Base-by-base conservation (phyloP, 257 asterid genomes). In the Nicotiana tabacum region DNA sequence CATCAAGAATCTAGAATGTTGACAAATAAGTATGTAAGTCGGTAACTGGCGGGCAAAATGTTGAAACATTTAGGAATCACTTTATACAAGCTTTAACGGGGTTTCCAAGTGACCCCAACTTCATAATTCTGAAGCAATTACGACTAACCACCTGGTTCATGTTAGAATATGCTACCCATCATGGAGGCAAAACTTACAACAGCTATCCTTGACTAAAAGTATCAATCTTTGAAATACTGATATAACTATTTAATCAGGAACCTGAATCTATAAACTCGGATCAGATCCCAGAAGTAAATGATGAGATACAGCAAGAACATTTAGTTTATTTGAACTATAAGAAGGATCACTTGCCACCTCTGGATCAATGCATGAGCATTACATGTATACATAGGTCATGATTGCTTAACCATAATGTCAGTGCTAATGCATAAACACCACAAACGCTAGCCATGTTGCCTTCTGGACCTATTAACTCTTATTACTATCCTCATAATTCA, bases 1-100 rank as follows among this genome's bases (percentile, higher is more conserved):
- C 85, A 58, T 94, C 95, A 17, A 89, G 76, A 83, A 86, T 85
- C 99, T 96, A 85, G 13, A 76, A 83, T 4, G 66, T 56, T 53
- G 80, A 35, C 51, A 16, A 76, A 58, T 11, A 58, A 58, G 27
- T 18, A 51, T 29, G 43, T 4, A 76, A 76, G 80, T 76, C 17
- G 13, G 64, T 51, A 21, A 74, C 62, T 51, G 29, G 46, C 24
- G 65, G 24, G 27, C 39, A 74, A 48, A 48, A 74, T 27, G 15
- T 74, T 15, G 16, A 1, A 51, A 76, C 64, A 51, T 29, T 8
- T 51, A 51, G 17, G 27, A 29, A 7, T 76, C 30, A 51, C 46
- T 51, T 76, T 16, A 51, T 15, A 27, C 80, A 51, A 76, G 80
- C 64, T 76, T 27, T 76, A 13, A 48, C 16, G 29, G 64, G 39